These are phyloP conservation scores for Aspergillus niger DNA, from an alignment of 2,329 filamentous ascomycete species.

Conservation along the genomic window DNA sequence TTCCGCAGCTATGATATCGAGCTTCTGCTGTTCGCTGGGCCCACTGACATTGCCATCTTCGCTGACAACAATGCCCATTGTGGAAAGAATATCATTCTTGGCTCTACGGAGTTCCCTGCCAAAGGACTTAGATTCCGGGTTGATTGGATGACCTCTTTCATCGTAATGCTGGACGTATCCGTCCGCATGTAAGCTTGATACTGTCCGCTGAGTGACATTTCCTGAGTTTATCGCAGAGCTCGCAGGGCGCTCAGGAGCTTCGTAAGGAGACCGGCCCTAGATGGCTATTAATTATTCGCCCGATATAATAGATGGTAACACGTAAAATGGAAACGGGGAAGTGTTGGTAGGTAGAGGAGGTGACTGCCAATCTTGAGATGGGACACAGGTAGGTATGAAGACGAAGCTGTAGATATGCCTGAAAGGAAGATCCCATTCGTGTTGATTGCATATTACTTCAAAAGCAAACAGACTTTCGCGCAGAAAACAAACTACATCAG, in stretches of 20 bases:
- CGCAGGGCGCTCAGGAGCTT: slow-evolving; percentile 39
- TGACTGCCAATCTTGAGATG: not conserved
- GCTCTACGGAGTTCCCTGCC: slow-evolving; percentile 47
- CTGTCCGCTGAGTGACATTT: slow-evolving; percentile 24
- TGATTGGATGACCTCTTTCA: slow-evolving; percentile 50
- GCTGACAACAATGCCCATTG: slow-evolving; percentile 51
- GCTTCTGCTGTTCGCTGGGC: slow-evolving; percentile 42
- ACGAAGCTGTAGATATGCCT: not conserved
- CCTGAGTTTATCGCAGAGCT: slow-evolving; percentile 23
- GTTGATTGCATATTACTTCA: not conserved
- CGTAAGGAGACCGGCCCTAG: slow-evolving; percentile 51
- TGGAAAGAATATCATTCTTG: slow-evolving; percentile 54
- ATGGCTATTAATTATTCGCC: slow-evolving; percentile 21
- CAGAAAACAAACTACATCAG: not conserved
- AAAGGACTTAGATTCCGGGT: slow-evolving; percentile 43
- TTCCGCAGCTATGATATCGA: slow-evolving; percentile 42
- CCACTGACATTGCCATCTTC: slow-evolving; percentile 39
- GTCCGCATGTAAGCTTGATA: slow-evolving; percentile 37
- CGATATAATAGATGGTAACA: not conserved
- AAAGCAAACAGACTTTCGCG: not conserved
- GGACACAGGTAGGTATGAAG: not conserved
- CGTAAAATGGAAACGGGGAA: not conserved
- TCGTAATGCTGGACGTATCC: slow-evolving; percentile 53
- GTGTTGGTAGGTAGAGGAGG: not conserved
- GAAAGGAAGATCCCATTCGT: not conserved